phyloP scores from a whole-genome alignment of 345 rosid genomes.

The Arabidopsis thaliana region DNA sequence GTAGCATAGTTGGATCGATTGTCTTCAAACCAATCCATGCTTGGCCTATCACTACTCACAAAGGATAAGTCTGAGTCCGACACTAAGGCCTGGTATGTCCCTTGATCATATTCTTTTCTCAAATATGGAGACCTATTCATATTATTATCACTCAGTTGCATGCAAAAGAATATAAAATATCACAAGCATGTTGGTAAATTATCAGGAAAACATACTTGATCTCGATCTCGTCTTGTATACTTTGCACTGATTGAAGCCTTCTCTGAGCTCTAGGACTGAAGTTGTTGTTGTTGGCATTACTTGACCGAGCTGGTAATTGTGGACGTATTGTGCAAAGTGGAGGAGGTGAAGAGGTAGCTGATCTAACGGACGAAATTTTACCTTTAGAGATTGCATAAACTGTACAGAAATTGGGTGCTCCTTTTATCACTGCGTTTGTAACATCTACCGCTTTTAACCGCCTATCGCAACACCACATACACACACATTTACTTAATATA shows the following conservation, averaged over 20 bases:
- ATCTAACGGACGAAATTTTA: conserved; percentile 59
- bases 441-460: conserved; percentile 67
- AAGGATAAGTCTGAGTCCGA: conserved; percentile 46
- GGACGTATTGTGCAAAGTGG: conserved; percentile 31
- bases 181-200: neutral
- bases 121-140: conserved; percentile 16
- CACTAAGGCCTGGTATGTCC: conserved; percentile 35
- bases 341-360: conserved; percentile 58
- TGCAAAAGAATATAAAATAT: neutral
- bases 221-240: conserved; percentile 29
- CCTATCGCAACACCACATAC: conserved; percentile 39
- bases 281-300: conserved; percentile 24
- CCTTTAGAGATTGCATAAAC: conserved; percentile 77
- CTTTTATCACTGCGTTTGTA: conserved; percentile 61
- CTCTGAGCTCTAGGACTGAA: conserved; percentile 8
- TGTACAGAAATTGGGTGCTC: conserved; percentile 70
- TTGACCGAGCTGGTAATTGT: conserved; percentile 25
- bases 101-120: conserved; percentile 29
- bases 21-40: conserved; percentile 42
- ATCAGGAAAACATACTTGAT: conserved; percentile 19
- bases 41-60: conserved; percentile 53
- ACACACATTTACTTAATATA: neutral
- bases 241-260: neutral
- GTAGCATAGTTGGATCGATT: conserved; percentile 42
- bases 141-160: conserved; percentile 1